Base-by-base conservation (phyloP, 495 filamentous ascomycete species). In the Tuber calosporum region DNA sequence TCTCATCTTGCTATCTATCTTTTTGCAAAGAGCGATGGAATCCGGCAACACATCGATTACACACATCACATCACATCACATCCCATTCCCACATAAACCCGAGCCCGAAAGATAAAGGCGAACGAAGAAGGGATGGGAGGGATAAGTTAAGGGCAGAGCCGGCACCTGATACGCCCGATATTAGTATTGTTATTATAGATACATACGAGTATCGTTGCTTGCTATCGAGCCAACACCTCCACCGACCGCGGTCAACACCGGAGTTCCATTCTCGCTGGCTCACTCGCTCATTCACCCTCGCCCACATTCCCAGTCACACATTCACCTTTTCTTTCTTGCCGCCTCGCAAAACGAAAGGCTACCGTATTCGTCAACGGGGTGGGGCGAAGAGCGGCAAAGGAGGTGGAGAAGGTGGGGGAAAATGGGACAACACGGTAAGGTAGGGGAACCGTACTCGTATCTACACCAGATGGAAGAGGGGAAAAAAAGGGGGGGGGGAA, bases 31-130 rank as follows among this genome's bases (percentile, higher is more conserved):
- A 62, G 53, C 26, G 26, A 34, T 62, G 26, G 53, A 34, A 62
- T 34, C 53, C 26, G 3, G 53, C 53, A 62, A 34, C 53, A 34
- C 53, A 58, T 30, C 0, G 48, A 58, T 26, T 13, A 58, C 48
- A 58, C 48, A 58, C 48, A 62, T 26, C n/a, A 34, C 45, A 53
- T n/a, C n/a, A n/a, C n/a, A n/a, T n/a, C n/a, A n/a, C n/a, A n/a
- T n/a, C n/a, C n/a, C n/a, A n/a, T n/a, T n/a, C n/a, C n/a, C n/a
- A n/a, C n/a, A n/a, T n/a, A n/a, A n/a, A n/a, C 22, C 8, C 45
- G 34, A 62, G 17, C 53, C 53, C 53, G 53, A 62, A 62, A 62
- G 53, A 62, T 62, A 62, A 30, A 62, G 53, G 26, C 53, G n/a
- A 58, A 30, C 53, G 26, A 9, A 26, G 26, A 8, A 34, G 26